Conservation (phyloP, 805 yeast species). For the Wickerhamiella sergipiensis region DNA sequence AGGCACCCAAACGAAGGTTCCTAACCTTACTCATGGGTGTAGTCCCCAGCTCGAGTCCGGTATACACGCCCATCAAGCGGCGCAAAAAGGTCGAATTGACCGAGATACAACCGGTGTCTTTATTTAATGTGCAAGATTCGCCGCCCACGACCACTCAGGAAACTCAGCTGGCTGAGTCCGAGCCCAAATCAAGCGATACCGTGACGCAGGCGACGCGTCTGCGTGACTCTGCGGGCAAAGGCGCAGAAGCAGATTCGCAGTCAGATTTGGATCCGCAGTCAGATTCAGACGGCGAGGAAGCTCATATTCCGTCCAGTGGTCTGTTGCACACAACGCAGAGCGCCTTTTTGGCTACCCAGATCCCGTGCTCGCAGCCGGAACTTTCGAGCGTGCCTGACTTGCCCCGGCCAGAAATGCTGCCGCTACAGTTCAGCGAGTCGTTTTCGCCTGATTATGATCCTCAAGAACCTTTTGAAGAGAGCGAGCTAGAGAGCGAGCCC, state of each 20-base stretch:
- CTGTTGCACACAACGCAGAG: no score
- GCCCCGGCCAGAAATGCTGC: background rate
- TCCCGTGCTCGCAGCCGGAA: background rate
- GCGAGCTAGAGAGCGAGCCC: no score
- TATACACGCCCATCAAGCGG: constrained; percentile 14
- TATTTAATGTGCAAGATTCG: background rate
- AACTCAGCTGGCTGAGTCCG: background rate
- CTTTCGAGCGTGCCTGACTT: background rate
- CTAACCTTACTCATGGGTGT: constrained; percentile 4
- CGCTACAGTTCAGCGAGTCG: background rate
- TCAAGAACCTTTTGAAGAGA: no score
- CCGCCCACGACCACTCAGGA: background rate
- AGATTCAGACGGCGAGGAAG: no score
- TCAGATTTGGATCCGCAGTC: no score
- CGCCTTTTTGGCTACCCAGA: background rate
- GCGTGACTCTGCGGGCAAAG: no score
- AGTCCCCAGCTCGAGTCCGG: constrained; percentile 21
- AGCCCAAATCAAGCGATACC: background rate
- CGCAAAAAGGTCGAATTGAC: background rate
- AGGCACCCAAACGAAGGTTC: no score
- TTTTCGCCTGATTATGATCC: no score
- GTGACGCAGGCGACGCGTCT: background rate
- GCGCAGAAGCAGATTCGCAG: no score
- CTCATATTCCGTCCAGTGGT: no score
- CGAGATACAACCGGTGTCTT: background rate